Base-by-base conservation (phyloP, 306 rosid genomes). In the Pyrus bretschneideri region DNA sequence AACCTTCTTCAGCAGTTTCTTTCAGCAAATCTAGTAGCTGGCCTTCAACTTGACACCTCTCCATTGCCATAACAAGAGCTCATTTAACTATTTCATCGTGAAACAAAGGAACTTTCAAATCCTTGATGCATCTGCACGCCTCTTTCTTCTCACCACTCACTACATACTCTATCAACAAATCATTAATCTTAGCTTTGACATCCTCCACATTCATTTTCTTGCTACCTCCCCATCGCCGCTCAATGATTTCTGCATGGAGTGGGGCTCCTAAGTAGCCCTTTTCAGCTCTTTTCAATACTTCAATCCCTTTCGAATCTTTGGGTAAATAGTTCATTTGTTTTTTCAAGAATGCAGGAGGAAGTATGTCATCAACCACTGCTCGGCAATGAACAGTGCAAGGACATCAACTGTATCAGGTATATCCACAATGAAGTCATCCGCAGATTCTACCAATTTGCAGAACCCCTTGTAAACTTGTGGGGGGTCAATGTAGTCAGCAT, bases 51-150 rank as follows among this genome's bases (percentile, higher is more conserved):
- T 87, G 84, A 1, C 76, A 80, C 77, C 72, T 85, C 82, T 90
- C 95, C 89, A 90, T 90, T n/a, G 91, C 88, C 91, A 90, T 90
- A 75, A 86, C 85, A 67, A 90, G 92, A 76, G 88, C 92, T 4
- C 91, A 51, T 62, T 90, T 90, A 74, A 88, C 89, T 69, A 88
- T 85, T 67, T 90, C 96, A 11, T 90, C 91, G 61, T 90, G 88
- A 77, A 86, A 90, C 46, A 90, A 90, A 4, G 96, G 89, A 76
- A 90, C 90, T 78, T 90, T 88, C 81, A 90, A 80, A 67, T 90
- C 91, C 29, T 85, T 90, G 75, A 85, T 90, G 86, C 96, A 88
- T 78, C 91, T 85, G 19, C 82, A 90, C 35, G 88, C 92, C 83
- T 90, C 96, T 85, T 86, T 88, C 83, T 84, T 88, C 71, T 90